These are phyloP conservation scores for Cucurbita argyrosperma DNA, from an alignment of 306 rosid species.

Conservation along the genomic window DNA sequence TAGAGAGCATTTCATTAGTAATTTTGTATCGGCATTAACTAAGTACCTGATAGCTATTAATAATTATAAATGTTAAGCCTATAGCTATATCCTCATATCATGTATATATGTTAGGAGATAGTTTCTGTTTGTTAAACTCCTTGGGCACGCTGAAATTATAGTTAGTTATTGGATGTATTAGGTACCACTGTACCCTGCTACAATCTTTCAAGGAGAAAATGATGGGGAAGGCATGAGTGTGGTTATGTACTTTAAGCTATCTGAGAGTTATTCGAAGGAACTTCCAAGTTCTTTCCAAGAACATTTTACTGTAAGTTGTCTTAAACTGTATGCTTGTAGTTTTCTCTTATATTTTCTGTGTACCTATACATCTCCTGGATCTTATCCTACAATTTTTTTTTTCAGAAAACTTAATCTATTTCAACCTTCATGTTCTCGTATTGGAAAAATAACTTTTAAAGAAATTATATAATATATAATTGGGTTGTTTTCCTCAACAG, in stretches of 20 bases:
- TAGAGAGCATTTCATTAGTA: neutral
- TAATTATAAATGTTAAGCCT: neutral
- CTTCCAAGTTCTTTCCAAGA: slow-evolving; percentile 64
- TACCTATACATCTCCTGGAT: neutral
- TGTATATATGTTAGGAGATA: neutral
- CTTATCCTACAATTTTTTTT: neutral
- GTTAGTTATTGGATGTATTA: slow-evolving; percentile 12
- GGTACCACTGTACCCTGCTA: slow-evolving; percentile 77
- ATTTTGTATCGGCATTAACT: neutral
- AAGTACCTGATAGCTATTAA: neutral
- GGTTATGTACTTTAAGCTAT: slow-evolving; percentile 74
- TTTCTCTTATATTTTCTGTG: neutral
- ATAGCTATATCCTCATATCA: neutral
- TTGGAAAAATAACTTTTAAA: neutral
- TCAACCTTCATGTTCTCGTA: neutral
- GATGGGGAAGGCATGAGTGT: slow-evolving; percentile 95
- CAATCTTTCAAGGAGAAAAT: slow-evolving; percentile 73
- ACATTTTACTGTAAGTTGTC: slow-evolving; percentile 49
- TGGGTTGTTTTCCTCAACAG: slow-evolving; percentile 25
- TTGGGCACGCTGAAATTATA: neutral
- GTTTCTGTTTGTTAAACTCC: neutral
- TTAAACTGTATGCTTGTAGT: neutral
- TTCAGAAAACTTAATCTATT: neutral
- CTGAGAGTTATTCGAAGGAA: slow-evolving; percentile 62
- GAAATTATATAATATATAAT: neutral